phyloP scores from a whole-genome alignment of 106 monocot genomes.

The Dendrobium chrysotoxum region DNA sequence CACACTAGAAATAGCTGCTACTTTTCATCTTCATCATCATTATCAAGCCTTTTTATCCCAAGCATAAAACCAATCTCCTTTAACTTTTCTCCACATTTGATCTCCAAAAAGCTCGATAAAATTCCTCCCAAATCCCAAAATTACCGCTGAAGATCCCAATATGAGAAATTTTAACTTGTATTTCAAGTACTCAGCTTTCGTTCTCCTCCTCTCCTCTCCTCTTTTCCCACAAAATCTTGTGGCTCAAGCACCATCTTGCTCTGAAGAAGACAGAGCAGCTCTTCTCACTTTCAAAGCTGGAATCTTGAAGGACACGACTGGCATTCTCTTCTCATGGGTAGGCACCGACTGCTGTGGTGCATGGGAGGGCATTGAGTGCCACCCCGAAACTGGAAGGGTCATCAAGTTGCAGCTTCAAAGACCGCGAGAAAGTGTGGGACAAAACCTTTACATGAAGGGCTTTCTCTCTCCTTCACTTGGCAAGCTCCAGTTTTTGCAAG shows the following conservation, averaged over 20 bases:
- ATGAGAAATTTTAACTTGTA: slow-evolving; percentile 13
- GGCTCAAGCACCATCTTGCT: slow-evolving; percentile 21
- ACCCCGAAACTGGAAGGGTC: slow-evolving; percentile 56
- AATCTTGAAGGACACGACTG: slow-evolving; percentile 40
- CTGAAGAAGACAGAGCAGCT: slow-evolving; percentile 45
- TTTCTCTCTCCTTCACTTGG: slow-evolving; percentile 55
- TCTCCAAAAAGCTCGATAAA: not conserved
- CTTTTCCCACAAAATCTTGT: not conserved
- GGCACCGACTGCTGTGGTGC: slow-evolving; percentile 50
- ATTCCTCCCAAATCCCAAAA: not conserved
- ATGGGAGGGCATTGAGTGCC: slow-evolving; percentile 75
- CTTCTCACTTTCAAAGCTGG: slow-evolving; percentile 67
- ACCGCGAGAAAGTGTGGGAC: slow-evolving; percentile 17
- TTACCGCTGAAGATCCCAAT: not conserved
- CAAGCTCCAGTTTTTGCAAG: slow-evolving; percentile 40
- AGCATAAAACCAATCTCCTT: slow-evolving; percentile 11
- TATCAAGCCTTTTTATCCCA: slow-evolving; percentile 23
- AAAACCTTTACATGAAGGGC: slow-evolving; percentile 49
- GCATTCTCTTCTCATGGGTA: slow-evolving; percentile 62
- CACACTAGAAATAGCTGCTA: slow-evolving; percentile 11
- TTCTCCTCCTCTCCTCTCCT: slow-evolving; percentile 6
- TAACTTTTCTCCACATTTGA: not conserved
- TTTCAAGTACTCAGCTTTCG: not conserved
- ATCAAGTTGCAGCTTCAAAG: slow-evolving; percentile 43
- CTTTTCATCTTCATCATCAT: slow-evolving; percentile 2